Evolutionary conservation across 305 asterid species (phyloP).

Genomic region (Fraxinus platypoda): DNA sequence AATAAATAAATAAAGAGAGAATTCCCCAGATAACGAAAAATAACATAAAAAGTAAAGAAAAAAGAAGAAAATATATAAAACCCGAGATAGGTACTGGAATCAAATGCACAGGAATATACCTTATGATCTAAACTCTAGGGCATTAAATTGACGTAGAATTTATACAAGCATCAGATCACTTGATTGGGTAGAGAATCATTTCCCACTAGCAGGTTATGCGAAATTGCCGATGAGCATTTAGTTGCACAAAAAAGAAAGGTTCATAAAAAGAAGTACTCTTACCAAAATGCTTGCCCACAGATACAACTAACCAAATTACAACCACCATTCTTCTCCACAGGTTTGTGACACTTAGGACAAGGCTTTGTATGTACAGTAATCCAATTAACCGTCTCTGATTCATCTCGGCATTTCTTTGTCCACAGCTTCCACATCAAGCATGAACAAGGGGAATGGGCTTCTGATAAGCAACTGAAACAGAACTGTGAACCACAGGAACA

Average conservation of each 20-base stretch:
- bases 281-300: slow-evolving; percentile 92
- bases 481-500: slow-evolving; percentile 89
- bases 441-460: slow-evolving; percentile 92
- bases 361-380: slow-evolving; percentile 81
- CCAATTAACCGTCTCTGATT: slow-evolving; percentile 91
- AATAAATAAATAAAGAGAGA: background rate
- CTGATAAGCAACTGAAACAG: slow-evolving; percentile 80
- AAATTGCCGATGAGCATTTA: background rate
- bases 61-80: background rate
- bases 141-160: background rate
- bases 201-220: background rate
- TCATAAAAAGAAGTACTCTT: slow-evolving; percentile 10
- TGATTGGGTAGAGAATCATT: background rate
- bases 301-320: slow-evolving; percentile 85
- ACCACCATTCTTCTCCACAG: slow-evolving; percentile 94
- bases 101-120: background rate
- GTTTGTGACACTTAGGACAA: slow-evolving; percentile 89
- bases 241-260: slow-evolving; percentile 7
- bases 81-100: background rate
- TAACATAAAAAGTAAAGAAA: background rate
- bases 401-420: slow-evolving; percentile 81
- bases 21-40: background rate
- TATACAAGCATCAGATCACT: background rate
- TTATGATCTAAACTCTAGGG: background rate
- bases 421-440: slow-evolving; percentile 89